Evolutionary conservation across 805 yeast genomes (phyloP).

Genomic region (Spathaspora sp.): DNA sequence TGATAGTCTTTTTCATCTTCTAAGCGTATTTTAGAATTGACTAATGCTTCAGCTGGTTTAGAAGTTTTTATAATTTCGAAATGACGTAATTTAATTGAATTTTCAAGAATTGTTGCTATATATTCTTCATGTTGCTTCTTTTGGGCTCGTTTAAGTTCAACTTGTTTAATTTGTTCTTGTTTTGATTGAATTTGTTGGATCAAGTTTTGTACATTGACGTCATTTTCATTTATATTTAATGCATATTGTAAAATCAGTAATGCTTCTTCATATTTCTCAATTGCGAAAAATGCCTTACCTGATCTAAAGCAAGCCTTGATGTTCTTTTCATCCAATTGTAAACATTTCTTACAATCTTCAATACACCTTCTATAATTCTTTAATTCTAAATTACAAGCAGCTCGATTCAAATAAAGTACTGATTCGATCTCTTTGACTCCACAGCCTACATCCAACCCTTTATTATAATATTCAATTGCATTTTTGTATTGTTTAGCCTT

Average conservation of each 20-base stretch:
- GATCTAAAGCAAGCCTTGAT: constrained; percentile 84
- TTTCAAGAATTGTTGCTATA: constrained; percentile 35
- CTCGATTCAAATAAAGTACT: constrained; percentile 74
- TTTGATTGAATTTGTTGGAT: constrained; percentile 37
- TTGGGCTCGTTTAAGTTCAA: constrained; percentile 38
- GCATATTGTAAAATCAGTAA: constrained; percentile 64
- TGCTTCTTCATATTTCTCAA: constrained; percentile 73
- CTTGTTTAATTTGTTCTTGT: constrained; percentile 32
- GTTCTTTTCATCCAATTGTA: constrained; percentile 62
- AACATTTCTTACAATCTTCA: constrained; percentile 75
- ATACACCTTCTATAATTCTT: constrained; percentile 83
- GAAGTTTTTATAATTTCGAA: constrained; percentile 47
- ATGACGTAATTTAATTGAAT: constrained; percentile 62
- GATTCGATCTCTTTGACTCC: constrained; percentile 51
- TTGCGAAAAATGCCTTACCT: constrained; percentile 70
- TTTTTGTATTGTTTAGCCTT: constrained; percentile 65
- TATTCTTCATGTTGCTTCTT: constrained; percentile 23
- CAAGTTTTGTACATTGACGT: constrained; percentile 51
- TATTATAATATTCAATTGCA: constrained; percentile 76
- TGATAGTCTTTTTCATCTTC: constrained; percentile 67
- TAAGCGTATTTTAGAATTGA: constrained; percentile 47
- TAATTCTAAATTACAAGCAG: constrained; percentile 87
- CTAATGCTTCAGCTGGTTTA: constrained; percentile 54
- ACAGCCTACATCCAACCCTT: constrained; percentile 73
- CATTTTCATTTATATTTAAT: constrained; percentile 53